Percentiles rank a stretch among this genome's conserved stretches.
phyloP scores from a whole-genome alignment of 148 eudicot species.

The Persicaria tinctoria region DNA sequence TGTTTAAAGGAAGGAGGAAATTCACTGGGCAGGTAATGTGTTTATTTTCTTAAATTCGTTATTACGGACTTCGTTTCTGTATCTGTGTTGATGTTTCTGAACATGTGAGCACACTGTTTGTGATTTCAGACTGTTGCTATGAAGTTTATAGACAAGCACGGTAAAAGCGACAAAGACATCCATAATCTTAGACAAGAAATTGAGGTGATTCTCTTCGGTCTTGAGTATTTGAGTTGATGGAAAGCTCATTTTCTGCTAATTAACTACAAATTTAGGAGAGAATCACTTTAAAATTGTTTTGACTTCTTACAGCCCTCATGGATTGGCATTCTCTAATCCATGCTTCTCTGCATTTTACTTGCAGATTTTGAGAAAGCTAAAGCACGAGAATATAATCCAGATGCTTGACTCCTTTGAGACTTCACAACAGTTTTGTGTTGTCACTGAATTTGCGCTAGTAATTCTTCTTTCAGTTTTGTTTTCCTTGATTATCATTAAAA shows the following conservation, averaged over 20 bases:
- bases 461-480: constrained; percentile 11
- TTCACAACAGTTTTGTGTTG: constrained; percentile 90
- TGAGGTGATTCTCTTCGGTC: constrained; percentile 45
- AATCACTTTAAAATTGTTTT: neutral
- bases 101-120: neutral
- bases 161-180: constrained; percentile 91
- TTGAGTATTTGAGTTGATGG: neutral
- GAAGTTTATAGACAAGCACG: constrained; percentile 93
- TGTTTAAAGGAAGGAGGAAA: constrained; percentile 85
- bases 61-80: neutral
- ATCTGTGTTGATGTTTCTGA: neutral
- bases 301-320: neutral
- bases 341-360: constrained; percentile 9
- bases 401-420: constrained; percentile 98
- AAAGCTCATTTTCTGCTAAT: neutral
- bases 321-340: neutral
- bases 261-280: neutral
- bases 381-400: constrained; percentile 91
- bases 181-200: constrained; percentile 90
- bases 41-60: neutral
- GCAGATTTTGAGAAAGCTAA: constrained; percentile 87
- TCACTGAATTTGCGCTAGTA: constrained; percentile 98
- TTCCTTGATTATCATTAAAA: neutral
- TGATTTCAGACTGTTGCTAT: constrained; percentile 81
- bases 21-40: constrained; percentile 61